Percentiles rank a stretch among this genome's conserved stretches.
phyloP scores from a whole-genome alignment of 148 eudicot genomes.

The Amaranthus palmeri region DNA sequence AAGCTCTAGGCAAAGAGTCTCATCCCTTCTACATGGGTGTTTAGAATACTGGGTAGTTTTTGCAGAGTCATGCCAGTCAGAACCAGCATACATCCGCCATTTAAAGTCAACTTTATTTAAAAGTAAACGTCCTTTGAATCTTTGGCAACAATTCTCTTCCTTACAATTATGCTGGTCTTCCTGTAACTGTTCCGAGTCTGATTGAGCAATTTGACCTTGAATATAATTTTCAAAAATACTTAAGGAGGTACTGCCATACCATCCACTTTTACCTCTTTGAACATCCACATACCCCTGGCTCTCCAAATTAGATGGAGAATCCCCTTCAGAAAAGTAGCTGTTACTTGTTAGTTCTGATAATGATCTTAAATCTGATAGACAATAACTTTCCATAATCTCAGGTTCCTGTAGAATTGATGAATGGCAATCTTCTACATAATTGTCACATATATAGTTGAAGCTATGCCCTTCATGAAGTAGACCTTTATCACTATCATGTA shows the following conservation, averaged over 20 bases:
- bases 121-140: conserved; percentile 53
- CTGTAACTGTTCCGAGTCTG: conserved; percentile 25
- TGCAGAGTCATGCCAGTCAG: conserved; percentile 65
- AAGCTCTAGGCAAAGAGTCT: conserved; percentile 58
- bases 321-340: conserved; percentile 36
- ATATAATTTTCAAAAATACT: conserved; percentile 71
- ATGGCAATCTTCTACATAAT: conserved; percentile 23
- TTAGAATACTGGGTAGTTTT: conserved; percentile 28
- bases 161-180: conserved; percentile 22
- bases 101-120: conserved; percentile 57
- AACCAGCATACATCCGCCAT: conserved; percentile 84
- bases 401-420: conserved; percentile 36
- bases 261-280: conserved; percentile 45
- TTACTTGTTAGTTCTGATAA: conserved; percentile 44
- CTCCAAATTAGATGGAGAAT: conserved; percentile 24
- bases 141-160: conserved; percentile 29
- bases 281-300: conserved; percentile 29
- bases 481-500: conserved; percentile 21
- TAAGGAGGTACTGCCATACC: conserved; percentile 57
- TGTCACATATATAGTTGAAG: conserved; percentile 14
- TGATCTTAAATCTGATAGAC: conserved; percentile 56
- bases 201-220: conserved; percentile 31
- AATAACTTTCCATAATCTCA: conserved; percentile 70
- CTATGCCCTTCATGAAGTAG: conserved; percentile 19
- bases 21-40: conserved; percentile 46